A percentile compares a stretch with the other conserved stretches of the same genome.
phyloP scores from a whole-genome alignment of 2,329 filamentous ascomycete species.

The Pseudogymnoascus sp. region DNA sequence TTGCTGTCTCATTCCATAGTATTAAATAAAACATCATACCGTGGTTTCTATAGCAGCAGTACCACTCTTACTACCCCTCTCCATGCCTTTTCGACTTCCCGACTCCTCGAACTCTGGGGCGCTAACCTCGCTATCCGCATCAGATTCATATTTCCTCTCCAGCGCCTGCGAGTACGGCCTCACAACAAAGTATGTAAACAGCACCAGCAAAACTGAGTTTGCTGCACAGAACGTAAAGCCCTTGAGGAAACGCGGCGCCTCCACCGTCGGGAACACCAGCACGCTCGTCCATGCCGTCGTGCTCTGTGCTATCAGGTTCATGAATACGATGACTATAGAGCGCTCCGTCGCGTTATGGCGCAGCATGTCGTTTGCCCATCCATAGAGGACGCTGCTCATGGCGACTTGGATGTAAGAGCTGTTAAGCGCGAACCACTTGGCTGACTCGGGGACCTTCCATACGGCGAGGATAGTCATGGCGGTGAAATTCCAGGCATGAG shows the following conservation, averaged over 20 bases:
- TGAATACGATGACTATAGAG: constrained; percentile 35
- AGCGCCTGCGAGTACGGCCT: constrained; percentile 10
- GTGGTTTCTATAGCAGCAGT: background rate
- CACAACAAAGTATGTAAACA: constrained; percentile 18
- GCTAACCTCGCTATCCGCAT: background rate
- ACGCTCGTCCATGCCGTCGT: constrained; percentile 42
- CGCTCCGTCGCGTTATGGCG: constrained; percentile 34
- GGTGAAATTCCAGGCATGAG: constrained; percentile 43
- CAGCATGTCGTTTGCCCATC: constrained; percentile 40
- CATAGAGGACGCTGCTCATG: constrained; percentile 41
- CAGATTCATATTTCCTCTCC: background rate
- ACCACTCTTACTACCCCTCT: background rate
- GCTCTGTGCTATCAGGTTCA: constrained; percentile 39
- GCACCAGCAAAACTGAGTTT: constrained; percentile 30
- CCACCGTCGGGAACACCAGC: constrained; percentile 40
- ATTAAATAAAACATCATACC: background rate
- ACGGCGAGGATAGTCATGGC: constrained; percentile 46
- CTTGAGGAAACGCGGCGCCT: constrained; percentile 37
- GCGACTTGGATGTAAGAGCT: constrained; percentile 37
- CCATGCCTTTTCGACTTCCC: background rate
- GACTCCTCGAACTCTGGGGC: background rate
- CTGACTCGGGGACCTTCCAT: constrained; percentile 49
- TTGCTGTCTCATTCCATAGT: background rate
- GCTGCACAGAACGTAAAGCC: constrained; percentile 27
- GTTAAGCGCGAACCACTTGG: constrained; percentile 47